A percentile compares a stretch with the other conserved stretches of the same genome.
phyloP scores from a whole-genome alignment of 2,329 filamentous ascomycete genomes.

The Lachnellula cervina region DNA sequence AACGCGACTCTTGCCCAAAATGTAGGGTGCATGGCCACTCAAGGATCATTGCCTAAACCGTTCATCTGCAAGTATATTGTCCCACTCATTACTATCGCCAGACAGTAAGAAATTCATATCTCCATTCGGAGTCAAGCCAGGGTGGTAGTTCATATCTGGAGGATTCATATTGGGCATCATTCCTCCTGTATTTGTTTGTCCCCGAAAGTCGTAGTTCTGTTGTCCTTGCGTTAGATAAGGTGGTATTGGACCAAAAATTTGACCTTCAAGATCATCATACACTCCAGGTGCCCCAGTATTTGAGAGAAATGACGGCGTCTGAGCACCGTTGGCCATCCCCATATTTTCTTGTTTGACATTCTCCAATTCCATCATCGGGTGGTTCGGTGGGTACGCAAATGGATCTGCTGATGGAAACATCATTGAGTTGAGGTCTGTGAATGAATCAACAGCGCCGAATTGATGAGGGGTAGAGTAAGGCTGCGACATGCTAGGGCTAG shows the following conservation, averaged over 20 bases:
- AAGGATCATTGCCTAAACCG: constrained; percentile 8
- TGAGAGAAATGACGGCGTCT: constrained; percentile 25
- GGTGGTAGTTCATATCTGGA: constrained; percentile 19
- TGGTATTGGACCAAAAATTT: constrained; percentile 65
- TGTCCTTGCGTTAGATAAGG: constrained; percentile 51
- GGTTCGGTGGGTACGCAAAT: constrained; percentile 71
- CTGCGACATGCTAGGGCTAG: constrained; percentile 14
- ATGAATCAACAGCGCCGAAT: constrained; percentile 29
- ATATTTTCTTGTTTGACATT: constrained; percentile 31
- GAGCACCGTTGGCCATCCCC: constrained; percentile 7
- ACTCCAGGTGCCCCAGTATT: constrained; percentile 22
- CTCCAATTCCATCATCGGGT: constrained; percentile 61
- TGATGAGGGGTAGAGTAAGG: constrained; percentile 28
- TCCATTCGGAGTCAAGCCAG: constrained; percentile 17
- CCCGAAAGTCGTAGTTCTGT: constrained; percentile 19
- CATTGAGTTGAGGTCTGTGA: constrained; percentile 69
- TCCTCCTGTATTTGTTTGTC: constrained; percentile 9
- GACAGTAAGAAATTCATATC: constrained; percentile 28
- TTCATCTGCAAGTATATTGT: constrained; percentile 19
- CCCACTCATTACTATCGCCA: constrained; percentile 24
- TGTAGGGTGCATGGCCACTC: background rate
- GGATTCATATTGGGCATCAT: constrained; percentile 14
- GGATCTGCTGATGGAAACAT: constrained; percentile 79
- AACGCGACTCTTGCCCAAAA: background rate
- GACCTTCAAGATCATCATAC: constrained; percentile 64